phyloP scores from a whole-genome alignment of 2,329 filamentous ascomycete species.

The Paraphoma sp. region DNA sequence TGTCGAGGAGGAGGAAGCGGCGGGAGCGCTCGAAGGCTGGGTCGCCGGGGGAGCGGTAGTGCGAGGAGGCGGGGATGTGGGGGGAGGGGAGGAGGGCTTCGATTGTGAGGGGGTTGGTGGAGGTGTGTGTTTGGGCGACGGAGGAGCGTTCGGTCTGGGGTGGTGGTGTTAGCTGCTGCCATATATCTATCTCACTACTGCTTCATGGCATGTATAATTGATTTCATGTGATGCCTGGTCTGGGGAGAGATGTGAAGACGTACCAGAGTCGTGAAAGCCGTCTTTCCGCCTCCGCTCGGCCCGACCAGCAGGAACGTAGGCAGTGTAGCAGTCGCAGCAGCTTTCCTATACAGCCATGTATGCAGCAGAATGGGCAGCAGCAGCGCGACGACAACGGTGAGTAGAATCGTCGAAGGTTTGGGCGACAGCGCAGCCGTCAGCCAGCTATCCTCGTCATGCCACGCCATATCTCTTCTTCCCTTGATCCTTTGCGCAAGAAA shows the following conservation, averaged over 20 bases:
- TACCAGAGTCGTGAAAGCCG: slow-evolving; percentile 81
- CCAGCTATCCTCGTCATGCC: slow-evolving; percentile 51
- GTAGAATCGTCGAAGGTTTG: slow-evolving; percentile 60
- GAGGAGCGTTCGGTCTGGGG: slow-evolving; percentile 63
- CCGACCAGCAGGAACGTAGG: slow-evolving; percentile 84
- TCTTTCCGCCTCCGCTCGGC: slow-evolving; percentile 85
- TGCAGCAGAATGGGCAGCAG: slow-evolving; percentile 80
- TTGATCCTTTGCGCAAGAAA: neutral
- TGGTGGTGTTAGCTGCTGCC: neutral
- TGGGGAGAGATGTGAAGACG: slow-evolving; percentile 16
- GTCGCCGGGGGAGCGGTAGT: slow-evolving; percentile 71
- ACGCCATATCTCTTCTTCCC: slow-evolving; percentile 33
- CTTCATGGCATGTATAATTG: too few species aligned
- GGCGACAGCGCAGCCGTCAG: slow-evolving; percentile 56
- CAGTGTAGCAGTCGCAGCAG: slow-evolving; percentile 66
- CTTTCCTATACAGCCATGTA: slow-evolving; percentile 71
- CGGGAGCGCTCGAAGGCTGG: slow-evolving; percentile 61
- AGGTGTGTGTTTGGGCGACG: slow-evolving; percentile 59
- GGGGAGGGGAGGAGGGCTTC: slow-evolving; percentile 65
- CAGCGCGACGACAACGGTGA: slow-evolving; percentile 75
- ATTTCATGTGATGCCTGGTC: neutral
- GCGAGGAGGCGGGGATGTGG: slow-evolving; percentile 64
- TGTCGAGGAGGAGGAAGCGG: slow-evolving; percentile 82
- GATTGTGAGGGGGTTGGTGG: slow-evolving; percentile 56
- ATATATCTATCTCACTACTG: too few species aligned